phyloP scores from a whole-genome alignment of 306 rosid species.

The Citrullus mucosospermus region DNA sequence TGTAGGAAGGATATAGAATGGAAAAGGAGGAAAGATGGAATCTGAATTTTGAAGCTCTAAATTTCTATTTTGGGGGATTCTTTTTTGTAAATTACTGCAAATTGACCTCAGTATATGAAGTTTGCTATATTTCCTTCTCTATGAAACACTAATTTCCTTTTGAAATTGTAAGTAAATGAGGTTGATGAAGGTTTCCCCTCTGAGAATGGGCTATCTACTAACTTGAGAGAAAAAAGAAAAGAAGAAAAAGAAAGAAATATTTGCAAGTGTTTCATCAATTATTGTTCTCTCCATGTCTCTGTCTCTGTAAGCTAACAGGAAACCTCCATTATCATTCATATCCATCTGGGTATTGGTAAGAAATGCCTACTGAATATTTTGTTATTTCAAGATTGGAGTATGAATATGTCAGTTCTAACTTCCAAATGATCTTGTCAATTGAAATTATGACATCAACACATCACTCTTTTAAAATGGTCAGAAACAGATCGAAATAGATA shows the following conservation, averaged over 20 bases:
- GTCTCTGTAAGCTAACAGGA: not conserved
- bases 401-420: not conserved
- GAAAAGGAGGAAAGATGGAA: not conserved
- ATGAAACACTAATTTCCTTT: conserved; percentile 4
- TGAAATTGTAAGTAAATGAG: conserved; percentile 10
- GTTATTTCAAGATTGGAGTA: not conserved
- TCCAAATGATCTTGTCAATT: not conserved
- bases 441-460: not conserved
- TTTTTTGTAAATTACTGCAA: conserved; percentile 10
- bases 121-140: not conserved
- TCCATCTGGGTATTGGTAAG: not conserved
- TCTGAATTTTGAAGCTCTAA: conserved; percentile 11
- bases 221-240: not conserved
- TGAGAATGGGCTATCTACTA: not conserved
- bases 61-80: conserved; percentile 23
- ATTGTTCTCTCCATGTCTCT: not conserved
- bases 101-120: conserved; percentile 10
- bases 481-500: not conserved
- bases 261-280: not conserved
- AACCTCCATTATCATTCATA: not conserved
- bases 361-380: not conserved
- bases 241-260: not conserved
- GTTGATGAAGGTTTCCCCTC: conserved; percentile 5
- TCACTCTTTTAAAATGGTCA: not conserved
- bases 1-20: conserved; percentile 13